A percentile compares a stretch with the other conserved stretches of the same genome.
Evolutionary conservation across 768 basidiomycete genomes (phyloP).

Genomic region (Tylopilus sp.): DNA sequence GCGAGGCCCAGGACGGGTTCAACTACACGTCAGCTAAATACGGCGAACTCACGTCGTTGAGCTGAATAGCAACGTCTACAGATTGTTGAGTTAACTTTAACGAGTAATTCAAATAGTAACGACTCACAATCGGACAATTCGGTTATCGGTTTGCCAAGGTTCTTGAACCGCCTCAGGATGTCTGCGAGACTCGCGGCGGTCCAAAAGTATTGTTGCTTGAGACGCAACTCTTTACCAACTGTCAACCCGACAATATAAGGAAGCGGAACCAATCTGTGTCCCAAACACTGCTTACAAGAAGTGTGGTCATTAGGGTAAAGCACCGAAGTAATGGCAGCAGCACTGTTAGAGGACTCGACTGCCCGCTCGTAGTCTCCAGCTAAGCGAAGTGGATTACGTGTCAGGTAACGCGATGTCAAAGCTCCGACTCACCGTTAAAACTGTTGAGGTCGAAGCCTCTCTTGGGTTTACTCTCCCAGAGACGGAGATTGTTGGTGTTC

Average conservation of each 20-base stretch:
- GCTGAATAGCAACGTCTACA: slow-evolving; percentile 83
- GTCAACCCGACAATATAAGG: slow-evolving; percentile 3
- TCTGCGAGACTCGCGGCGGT: slow-evolving; percentile 85
- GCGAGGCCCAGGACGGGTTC: background rate
- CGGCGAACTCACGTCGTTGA: slow-evolving; percentile 70
- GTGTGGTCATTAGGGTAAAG: slow-evolving; percentile 96
- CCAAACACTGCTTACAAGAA: slow-evolving; percentile 39
- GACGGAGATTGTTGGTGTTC: slow-evolving; percentile 86
- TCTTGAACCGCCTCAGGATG: slow-evolving; percentile 91
- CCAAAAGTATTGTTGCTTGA: slow-evolving; percentile 98
- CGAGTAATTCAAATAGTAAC: background rate
- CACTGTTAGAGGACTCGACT: slow-evolving; percentile 84
- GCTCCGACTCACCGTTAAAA: slow-evolving; percentile 78
- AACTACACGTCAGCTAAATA: background rate
- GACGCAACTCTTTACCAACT: slow-evolving; percentile 85
- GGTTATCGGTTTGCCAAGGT: slow-evolving; percentile 73
- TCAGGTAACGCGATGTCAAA: slow-evolving; percentile 1
- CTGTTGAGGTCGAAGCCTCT: slow-evolving; percentile 90
- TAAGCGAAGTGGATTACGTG: slow-evolving; percentile 22
- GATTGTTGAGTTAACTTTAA: slow-evolving; percentile 4
- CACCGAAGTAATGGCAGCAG: slow-evolving; percentile 91
- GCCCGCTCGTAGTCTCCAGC: slow-evolving; percentile 93
- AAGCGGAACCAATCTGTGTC: background rate
- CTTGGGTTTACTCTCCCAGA: slow-evolving; percentile 85
- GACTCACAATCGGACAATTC: slow-evolving; percentile 78